phyloP scores from a whole-genome alignment of 495 filamentous ascomycete species.

The Penicillium cinerascens region DNA sequence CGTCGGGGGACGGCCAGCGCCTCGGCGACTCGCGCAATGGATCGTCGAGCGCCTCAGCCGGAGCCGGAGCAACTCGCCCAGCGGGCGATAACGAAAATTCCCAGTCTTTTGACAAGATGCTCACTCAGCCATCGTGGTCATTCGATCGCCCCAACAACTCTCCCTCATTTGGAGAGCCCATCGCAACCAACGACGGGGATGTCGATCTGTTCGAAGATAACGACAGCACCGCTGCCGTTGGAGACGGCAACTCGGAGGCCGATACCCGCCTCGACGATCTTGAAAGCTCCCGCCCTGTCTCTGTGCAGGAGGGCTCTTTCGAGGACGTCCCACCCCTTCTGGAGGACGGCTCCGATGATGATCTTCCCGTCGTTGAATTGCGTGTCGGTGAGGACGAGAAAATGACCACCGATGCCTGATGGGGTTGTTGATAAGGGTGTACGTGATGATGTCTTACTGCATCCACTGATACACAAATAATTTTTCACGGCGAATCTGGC shows the following conservation, averaged over 20 bases:
- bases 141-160: conserved; percentile 3
- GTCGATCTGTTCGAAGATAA: conserved; percentile 38
- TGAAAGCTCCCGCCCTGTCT: conserved; percentile 16
- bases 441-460: neutral
- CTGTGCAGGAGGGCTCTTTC: conserved; percentile 31
- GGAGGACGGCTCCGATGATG: conserved; percentile 38
- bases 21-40: conserved; percentile 82
- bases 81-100: conserved; percentile 42
- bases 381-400: conserved; percentile 39
- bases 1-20: conserved; percentile 77
- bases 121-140: conserved; percentile 3
- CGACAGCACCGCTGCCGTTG: conserved; percentile 44
- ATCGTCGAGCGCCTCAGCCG: conserved; percentile 77
- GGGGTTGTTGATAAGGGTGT: neutral
- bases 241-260: conserved; percentile 36
- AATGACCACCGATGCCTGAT: conserved; percentile 24
- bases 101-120: neutral
- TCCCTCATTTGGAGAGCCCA: neutral
- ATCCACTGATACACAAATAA: neutral
- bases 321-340: conserved; percentile 34
- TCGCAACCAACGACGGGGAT: conserved; percentile 18
- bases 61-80: conserved; percentile 71
- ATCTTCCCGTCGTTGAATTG: conserved; percentile 46
- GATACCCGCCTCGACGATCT: conserved; percentile 34
- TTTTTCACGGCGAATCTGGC: conserved; percentile 6